A percentile compares a stretch with the other conserved stretches of the same genome.
phyloP scores from a whole-genome alignment of 352 stramenopile genomes.

The Pythium sukuiense region DNA sequence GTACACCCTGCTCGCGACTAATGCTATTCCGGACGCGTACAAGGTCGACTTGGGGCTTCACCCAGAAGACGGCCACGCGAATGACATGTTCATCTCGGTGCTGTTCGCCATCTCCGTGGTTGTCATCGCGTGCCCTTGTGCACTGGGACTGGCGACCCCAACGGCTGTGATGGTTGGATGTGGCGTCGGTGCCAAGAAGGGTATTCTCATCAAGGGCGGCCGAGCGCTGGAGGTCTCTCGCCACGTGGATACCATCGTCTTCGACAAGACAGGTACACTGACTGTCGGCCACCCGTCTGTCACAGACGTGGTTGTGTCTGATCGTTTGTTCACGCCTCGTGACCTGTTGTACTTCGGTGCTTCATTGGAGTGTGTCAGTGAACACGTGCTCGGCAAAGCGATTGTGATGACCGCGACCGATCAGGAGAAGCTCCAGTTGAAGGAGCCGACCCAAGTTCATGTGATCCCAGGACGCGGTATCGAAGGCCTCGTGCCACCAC shows the following conservation, averaged over 20 bases:
- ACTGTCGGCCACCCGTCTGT: slow-evolving; percentile 83
- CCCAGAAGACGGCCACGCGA: slow-evolving; percentile 46
- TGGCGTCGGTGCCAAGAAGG: slow-evolving; percentile 80
- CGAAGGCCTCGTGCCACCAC: slow-evolving; percentile 52
- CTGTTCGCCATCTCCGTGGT: slow-evolving; percentile 89
- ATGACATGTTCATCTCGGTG: slow-evolving; percentile 72
- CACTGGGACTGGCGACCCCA: slow-evolving; percentile 77
- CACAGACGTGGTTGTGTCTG: slow-evolving; percentile 71
- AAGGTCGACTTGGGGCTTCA: slow-evolving; percentile 53
- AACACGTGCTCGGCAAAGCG: slow-evolving; percentile 83
- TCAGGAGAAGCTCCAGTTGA: slow-evolving; percentile 69
- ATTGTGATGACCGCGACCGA: slow-evolving; percentile 80
- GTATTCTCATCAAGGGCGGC: slow-evolving; percentile 90
- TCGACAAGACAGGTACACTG: slow-evolving; percentile 94
- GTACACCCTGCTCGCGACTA: slow-evolving; percentile 47
- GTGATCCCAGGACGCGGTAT: slow-evolving; percentile 80
- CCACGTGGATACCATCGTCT: slow-evolving; percentile 88
- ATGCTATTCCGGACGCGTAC: slow-evolving; percentile 52
- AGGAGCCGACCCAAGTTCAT: slow-evolving; percentile 72
- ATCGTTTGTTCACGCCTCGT: slow-evolving; percentile 58
- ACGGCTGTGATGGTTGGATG: slow-evolving; percentile 90
- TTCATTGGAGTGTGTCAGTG: slow-evolving; percentile 81
- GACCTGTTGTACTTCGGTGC: slow-evolving; percentile 81
- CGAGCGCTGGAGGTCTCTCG: slow-evolving; percentile 75
- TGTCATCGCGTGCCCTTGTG: slow-evolving; percentile 87